Percentiles rank a stretch among this genome's conserved stretches.
Conservation (phyloP, 768 basidiomycete species). For the Pisolithus albus region DNA sequence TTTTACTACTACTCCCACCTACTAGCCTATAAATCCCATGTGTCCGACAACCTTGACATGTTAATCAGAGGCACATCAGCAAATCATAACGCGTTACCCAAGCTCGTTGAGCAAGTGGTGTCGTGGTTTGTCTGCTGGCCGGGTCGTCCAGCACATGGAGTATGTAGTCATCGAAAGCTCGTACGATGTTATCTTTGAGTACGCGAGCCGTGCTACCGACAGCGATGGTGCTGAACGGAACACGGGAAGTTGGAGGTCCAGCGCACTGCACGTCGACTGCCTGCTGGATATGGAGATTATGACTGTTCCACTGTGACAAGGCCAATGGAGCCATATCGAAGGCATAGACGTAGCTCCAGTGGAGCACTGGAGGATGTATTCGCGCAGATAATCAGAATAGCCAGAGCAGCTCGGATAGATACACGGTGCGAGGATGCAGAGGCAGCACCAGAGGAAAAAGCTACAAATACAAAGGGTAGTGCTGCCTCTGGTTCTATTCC, state of each 20-base stretch:
- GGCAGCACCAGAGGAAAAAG: no score
- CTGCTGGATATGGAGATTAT: constrained; percentile 27
- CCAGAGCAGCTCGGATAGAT: no score
- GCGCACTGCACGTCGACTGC: constrained; percentile 26
- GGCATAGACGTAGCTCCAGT: constrained; percentile 23
- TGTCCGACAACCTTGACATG: constrained; percentile 19
- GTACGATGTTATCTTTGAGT: constrained; percentile 12
- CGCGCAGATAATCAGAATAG: constrained; percentile 22
- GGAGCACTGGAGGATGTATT: constrained; percentile 24
- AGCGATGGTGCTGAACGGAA: constrained; percentile 17
- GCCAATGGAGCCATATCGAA: constrained; percentile 26
- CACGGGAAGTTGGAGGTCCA: constrained; percentile 9
- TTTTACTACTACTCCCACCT: no score
- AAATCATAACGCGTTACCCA: constrained; percentile 26
- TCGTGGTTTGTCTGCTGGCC: constrained; percentile 1
- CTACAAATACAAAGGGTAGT: no score
- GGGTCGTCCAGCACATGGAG: constrained; percentile 3
- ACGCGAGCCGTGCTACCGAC: not conserved
- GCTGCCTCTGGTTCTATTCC: no score
- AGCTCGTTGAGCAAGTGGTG: constrained; percentile 22
- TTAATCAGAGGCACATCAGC: constrained; percentile 18
- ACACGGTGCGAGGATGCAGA: no score
- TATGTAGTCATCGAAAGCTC: constrained; percentile 6
- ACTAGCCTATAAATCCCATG: no score
- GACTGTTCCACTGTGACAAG: constrained; percentile 25